Base-by-base conservation (phyloP, 768 basidiomycete genomes). In the Boletus reticuloceps region DNA sequence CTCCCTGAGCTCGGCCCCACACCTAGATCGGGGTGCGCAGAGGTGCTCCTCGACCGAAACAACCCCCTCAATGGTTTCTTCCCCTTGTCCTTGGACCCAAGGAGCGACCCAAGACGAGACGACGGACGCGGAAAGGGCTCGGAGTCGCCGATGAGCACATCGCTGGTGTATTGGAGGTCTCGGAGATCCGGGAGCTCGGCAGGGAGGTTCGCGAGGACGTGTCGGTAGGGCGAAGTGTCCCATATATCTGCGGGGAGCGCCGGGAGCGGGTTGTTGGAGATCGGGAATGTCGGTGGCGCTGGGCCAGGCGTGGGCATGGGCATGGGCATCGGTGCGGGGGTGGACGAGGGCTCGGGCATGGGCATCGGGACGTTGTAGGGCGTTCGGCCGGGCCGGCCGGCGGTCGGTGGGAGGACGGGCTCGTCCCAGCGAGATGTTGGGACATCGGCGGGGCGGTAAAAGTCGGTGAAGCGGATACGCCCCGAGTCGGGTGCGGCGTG, bases 181-280 rank as follows among this genome's bases (percentile, higher is more conserved):
- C 63, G 45, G 10, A 66, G 50, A 4, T 53, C 50, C 0, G 65
- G 6, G 74, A 71, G 46, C 3, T 79, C 78, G 42, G 75, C 73
- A 1, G 81, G 83, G 17, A 86, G 78, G 50, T 77, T 76, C 14
- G 58, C 51, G 7, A 86, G 72, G 1, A 88, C 67, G 1, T 73
- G 69, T 49, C 79, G 78, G 65, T 87, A 87, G 0, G 84, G 84
- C 0, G 83, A 75, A 27, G 71, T 69, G 13, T 79, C 76, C 67
- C 84, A 86, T 9, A 89, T 51, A 63, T 89, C 82, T 31, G 71
- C 70, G 0, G 89, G 89, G 0, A 82, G 86, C 4, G 65, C 55
- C 0, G 89, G 89, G 10, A 90, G 80, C 6, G 86, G 87, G 64
- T 91, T 87, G 17, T 52, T 49, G 6, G 51, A 40, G 39, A 22